These are phyloP conservation scores for Phoenix dactylifera DNA, from an alignment of 176 grass and related monocot species.

Conservation along the genomic window DNA sequence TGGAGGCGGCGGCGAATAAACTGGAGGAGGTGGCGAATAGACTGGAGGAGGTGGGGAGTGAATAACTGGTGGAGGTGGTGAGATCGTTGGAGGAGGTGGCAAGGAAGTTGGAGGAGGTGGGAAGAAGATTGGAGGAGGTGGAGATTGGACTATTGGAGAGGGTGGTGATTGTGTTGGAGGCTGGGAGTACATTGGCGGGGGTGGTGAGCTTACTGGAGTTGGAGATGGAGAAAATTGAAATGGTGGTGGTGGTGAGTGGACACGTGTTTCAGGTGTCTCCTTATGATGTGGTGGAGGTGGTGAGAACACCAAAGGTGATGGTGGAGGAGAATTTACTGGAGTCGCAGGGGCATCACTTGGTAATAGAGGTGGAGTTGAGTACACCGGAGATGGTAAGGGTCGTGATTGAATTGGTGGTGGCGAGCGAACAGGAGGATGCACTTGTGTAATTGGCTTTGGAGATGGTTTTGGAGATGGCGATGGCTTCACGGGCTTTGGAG, in stretches of 20 bases:
- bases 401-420: constrained; percentile 2
- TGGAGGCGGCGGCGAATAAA: background rate
- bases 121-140: background rate
- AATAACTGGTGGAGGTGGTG: background rate
- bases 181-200: too few species aligned
- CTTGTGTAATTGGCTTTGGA: background rate
- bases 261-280: too few species aligned
- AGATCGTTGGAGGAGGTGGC: background rate
- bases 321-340: background rate
- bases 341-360: background rate
- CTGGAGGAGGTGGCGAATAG: background rate
- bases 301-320: background rate
- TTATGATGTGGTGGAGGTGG: background rate
- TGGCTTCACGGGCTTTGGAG: background rate
- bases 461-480: constrained; percentile 1
- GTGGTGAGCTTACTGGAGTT: too few species aligned
- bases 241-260: too few species aligned
- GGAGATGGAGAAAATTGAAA: too few species aligned
- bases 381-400: background rate
- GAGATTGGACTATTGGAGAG: background rate
- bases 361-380: background rate
- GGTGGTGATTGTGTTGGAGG: too few species aligned
- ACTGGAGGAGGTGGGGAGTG: constrained; percentile 1
- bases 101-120: background rate
- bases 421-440: too few species aligned